Conservation (phyloP, 345 rosid genomes). For the Eucalyptus tenuipes region DNA sequence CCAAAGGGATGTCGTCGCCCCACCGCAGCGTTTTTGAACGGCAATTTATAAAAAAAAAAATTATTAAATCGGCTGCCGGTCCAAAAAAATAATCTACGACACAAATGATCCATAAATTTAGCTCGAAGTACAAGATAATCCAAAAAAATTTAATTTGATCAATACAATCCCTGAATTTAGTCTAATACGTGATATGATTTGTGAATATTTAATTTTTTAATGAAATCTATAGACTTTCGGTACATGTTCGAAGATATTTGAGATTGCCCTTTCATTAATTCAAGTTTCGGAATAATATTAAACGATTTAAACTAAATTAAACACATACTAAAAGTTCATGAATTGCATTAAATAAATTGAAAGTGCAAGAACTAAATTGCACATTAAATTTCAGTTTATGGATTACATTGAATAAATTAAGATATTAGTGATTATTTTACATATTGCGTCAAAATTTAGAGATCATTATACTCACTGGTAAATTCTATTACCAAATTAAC, state of each 20-base stretch:
- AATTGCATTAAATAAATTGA: rapidly evolving
- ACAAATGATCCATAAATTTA: neutral
- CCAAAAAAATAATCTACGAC: neutral
- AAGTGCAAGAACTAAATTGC: rapidly evolving
- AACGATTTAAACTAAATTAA: rapidly evolving
- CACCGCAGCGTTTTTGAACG: neutral
- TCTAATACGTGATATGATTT: rapidly evolving
- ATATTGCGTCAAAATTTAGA: no score
- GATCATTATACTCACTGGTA: rapidly evolving
- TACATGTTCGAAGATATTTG: rapidly evolving
- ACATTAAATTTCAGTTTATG: rapidly evolving
- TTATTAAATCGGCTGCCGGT: neutral
- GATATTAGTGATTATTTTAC: no score
- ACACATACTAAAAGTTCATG: rapidly evolving
- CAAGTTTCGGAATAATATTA: rapidly evolving
- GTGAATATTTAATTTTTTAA: no score
- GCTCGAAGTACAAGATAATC: rapidly evolving
- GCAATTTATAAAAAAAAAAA: neutral
- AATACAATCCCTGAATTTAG: rapidly evolving
- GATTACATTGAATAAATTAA: rapidly evolving
- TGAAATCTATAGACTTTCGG: rapidly evolving
- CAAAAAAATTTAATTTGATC: rapidly evolving
- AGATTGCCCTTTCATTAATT: no score
- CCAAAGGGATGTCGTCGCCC: neutral
- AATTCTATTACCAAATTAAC: neutral